These are phyloP conservation scores for Stygiomarasmius scandens DNA, from an alignment of 1,284 basidiomycete species.

Conservation along the genomic window DNA sequence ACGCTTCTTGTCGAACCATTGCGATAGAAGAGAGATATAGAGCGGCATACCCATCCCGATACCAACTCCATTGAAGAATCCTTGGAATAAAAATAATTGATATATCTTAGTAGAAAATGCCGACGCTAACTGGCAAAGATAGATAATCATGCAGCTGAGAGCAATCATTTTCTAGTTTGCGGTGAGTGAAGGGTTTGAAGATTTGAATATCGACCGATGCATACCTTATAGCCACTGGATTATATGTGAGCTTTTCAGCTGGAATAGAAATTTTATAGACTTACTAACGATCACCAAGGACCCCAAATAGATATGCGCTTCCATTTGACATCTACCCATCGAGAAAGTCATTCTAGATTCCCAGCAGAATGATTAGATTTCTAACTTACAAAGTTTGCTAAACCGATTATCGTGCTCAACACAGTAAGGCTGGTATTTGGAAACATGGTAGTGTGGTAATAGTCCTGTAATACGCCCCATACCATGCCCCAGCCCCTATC, in stretches of 20 bases:
- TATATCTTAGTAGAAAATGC: conserved; percentile 27
- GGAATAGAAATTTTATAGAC: conserved; percentile 1
- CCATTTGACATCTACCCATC: conserved; percentile 13
- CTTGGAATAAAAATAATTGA: conserved; percentile 29
- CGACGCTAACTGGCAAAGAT: conserved; percentile 25
- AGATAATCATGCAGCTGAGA: conserved; percentile 23
- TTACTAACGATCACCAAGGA: conserved; percentile 20
- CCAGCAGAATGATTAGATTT: no score
- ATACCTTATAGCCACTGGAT: conserved; percentile 22
- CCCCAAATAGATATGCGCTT: conserved; percentile 18
- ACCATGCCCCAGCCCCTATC: conserved; percentile 17
- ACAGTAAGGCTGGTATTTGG: conserved; percentile 14
- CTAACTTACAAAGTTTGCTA: conserved; percentile 16
- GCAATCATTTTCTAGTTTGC: conserved; percentile 26
- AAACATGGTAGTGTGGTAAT: conserved; percentile 20
- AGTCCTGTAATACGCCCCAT: conserved; percentile 21
- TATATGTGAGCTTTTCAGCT: background rate
- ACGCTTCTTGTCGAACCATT: conserved; percentile 26
- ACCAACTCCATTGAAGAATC: conserved; percentile 24
- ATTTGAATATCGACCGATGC: background rate
- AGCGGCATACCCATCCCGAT: conserved; percentile 27
- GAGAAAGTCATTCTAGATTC: background rate
- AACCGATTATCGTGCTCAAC: conserved; percentile 11
- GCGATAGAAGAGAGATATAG: conserved; percentile 27
- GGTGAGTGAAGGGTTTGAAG: no score